These are phyloP conservation scores for Botryococcus braunii DNA, from an alignment of 163 green algal species.

Conservation along the genomic window DNA sequence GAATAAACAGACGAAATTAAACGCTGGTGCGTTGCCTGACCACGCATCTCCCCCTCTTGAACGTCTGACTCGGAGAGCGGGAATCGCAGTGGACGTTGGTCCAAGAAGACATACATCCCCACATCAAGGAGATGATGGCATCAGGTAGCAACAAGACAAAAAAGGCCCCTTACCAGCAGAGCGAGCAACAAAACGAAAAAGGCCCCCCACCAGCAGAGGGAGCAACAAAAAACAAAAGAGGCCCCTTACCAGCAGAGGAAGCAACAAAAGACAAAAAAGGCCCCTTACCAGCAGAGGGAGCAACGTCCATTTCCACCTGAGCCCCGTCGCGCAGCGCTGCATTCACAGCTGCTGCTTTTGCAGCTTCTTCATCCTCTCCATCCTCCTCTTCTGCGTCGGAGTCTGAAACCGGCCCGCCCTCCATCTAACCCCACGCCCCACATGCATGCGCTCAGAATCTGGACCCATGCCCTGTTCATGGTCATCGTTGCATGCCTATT, in stretches of 20 bases:
- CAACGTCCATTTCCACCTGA: background rate
- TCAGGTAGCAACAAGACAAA: background rate
- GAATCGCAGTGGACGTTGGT: too few relatives aligned
- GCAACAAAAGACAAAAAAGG: background rate
- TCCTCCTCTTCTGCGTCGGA: constrained; percentile 24
- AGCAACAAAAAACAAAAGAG: background rate
- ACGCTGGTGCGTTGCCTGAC: background rate
- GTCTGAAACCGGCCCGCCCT: constrained; percentile 28
- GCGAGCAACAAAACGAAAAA: background rate
- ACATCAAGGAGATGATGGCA: too few relatives aligned
- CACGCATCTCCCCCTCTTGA: too few relatives aligned
- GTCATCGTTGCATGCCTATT: background rate
- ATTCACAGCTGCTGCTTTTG: background rate
- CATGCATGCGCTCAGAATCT: background rate
- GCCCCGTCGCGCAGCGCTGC: background rate
- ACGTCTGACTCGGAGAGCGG: too few relatives aligned
- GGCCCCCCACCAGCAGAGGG: background rate
- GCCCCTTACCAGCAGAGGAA: background rate
- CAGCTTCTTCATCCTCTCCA: constrained; percentile 3
- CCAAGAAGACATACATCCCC: too few relatives aligned
- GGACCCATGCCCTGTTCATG: background rate
- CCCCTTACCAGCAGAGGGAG: background rate
- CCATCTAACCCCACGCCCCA: constrained; percentile 16
- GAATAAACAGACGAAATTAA: background rate
- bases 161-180: background rate